phyloP scores from a whole-genome alignment of 495 filamentous ascomycete genomes.

The Hypomontagnella submonticulosa region DNA sequence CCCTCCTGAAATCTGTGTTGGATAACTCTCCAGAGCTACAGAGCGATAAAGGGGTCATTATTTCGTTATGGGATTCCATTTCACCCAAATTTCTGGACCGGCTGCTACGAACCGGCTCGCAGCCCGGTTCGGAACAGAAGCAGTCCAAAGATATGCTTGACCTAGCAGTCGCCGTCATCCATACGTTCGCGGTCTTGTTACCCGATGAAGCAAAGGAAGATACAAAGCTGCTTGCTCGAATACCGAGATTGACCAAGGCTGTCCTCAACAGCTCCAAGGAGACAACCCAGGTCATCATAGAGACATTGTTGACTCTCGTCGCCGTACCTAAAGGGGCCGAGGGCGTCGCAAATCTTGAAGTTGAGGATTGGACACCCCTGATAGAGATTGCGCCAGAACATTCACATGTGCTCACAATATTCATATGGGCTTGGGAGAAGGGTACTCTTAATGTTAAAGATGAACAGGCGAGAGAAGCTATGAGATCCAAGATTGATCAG shows the following conservation, averaged over 20 bases:
- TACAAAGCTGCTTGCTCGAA: constrained; percentile 58
- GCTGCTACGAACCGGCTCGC: constrained; percentile 63
- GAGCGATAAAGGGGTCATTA: constrained; percentile 50
- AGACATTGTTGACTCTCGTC: constrained; percentile 64
- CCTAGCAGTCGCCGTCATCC: constrained; percentile 67
- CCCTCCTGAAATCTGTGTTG: constrained; percentile 68
- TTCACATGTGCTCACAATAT: constrained; percentile 60
- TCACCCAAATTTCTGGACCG: constrained; percentile 69
- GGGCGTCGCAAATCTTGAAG: constrained; percentile 50
- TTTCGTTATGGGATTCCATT: constrained; percentile 64
- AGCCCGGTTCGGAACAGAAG: constrained; percentile 42
- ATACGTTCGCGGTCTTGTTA: constrained; percentile 66
- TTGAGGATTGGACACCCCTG: constrained; percentile 61
- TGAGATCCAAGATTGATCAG: constrained; percentile 56
- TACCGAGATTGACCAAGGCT: constrained; percentile 60
- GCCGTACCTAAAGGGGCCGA: constrained; percentile 58
- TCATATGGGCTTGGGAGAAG: constrained; percentile 64
- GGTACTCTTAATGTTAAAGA: constrained; percentile 38
- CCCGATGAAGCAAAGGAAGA: constrained; percentile 56
- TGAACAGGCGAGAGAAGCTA: constrained; percentile 28
- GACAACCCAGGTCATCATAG: constrained; percentile 61
- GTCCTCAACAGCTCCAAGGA: constrained; percentile 63
- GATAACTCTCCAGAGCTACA: constrained; percentile 63
- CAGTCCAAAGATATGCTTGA: constrained; percentile 67
- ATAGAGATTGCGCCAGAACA: constrained; percentile 65